These are phyloP conservation scores for Dysphania ambrosioides DNA, from an alignment of 148 eudicot genomes.

Conservation along the genomic window DNA sequence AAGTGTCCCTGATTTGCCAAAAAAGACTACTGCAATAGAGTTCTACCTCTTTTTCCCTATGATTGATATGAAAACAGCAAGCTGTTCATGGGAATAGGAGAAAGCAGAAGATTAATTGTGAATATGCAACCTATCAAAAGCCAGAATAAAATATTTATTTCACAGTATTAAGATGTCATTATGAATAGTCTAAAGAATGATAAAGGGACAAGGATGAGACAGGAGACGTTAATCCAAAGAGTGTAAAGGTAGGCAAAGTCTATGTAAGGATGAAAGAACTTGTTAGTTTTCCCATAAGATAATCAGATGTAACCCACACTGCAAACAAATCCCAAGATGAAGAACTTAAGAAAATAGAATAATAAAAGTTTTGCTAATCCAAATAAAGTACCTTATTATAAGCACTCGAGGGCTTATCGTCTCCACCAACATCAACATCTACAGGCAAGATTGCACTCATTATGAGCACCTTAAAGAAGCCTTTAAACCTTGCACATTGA, in stretches of 20 bases:
- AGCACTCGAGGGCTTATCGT: slow-evolving; percentile 35
- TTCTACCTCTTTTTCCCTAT: neutral
- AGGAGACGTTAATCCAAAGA: neutral
- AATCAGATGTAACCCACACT: neutral
- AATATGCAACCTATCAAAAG: neutral
- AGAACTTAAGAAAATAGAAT: neutral
- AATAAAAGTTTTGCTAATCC: neutral
- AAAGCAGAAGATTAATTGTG: neutral
- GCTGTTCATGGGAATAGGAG: neutral
- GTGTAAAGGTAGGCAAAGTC: neutral
- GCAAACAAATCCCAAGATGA: neutral
- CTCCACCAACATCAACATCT: slow-evolving; percentile 42
- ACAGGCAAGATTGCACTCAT: slow-evolving; percentile 26
- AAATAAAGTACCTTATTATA: neutral
- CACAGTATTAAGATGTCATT: neutral
- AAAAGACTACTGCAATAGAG: slow-evolving; percentile 9
- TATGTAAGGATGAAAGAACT: too few relatives aligned
- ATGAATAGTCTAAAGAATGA: neutral
- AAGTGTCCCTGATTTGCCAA: neutral
- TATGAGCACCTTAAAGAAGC: slow-evolving; percentile 26
- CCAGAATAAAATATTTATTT: neutral
- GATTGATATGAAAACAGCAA: neutral
- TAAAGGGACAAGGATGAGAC: neutral
- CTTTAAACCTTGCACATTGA: neutral
- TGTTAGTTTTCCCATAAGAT: neutral